Evolutionary conservation across 495 filamentous ascomycete species (phyloP).

Genomic region (Aspergillus cristatus): DNA sequence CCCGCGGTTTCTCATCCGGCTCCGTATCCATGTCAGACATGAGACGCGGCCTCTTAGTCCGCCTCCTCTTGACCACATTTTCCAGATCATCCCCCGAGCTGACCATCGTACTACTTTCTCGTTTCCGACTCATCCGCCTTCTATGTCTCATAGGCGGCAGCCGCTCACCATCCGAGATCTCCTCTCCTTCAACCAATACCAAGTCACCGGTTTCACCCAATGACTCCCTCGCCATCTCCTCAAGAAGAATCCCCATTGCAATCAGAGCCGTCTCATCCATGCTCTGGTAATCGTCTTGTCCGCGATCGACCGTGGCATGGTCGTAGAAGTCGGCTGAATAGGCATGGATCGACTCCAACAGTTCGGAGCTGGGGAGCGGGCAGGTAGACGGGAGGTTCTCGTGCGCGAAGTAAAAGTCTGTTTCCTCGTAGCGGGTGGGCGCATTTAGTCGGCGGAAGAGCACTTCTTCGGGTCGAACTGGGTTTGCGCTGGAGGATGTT

Average conservation of each 20-base stretch:
- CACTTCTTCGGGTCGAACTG: slow-evolving; percentile 63
- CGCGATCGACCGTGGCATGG: slow-evolving; percentile 21
- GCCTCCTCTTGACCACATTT: slow-evolving; percentile 13
- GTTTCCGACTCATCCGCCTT: slow-evolving; percentile 11
- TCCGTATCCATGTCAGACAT: slow-evolving; percentile 22
- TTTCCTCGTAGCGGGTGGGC: slow-evolving; percentile 55
- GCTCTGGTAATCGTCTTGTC: slow-evolving; percentile 46
- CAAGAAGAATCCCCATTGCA: slow-evolving; percentile 70
- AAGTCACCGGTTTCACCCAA: slow-evolving; percentile 66
- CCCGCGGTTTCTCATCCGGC: slow-evolving; percentile 9
- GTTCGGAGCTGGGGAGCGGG: slow-evolving; percentile 58
- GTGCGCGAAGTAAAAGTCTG: slow-evolving; percentile 61
- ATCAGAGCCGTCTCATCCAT: slow-evolving; percentile 83
- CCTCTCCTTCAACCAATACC: slow-evolving; percentile 59
- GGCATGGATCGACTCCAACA: slow-evolving; percentile 66
- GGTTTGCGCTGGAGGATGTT: slow-evolving; percentile 38
- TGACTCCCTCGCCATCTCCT: slow-evolving; percentile 57
- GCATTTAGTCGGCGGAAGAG: slow-evolving; percentile 57
- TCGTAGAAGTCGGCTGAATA: slow-evolving; percentile 69
- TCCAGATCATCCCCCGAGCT: slow-evolving; percentile 19
- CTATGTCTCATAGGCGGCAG: slow-evolving; percentile 1
- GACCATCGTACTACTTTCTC: slow-evolving; percentile 7
- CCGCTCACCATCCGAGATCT: slow-evolving; percentile 18
- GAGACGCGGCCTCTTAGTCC: slow-evolving; percentile 19
- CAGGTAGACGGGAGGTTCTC: slow-evolving; percentile 41